phyloP scores from a whole-genome alignment of 495 filamentous ascomycete genomes.

The Neurospora tetraspora region DNA sequence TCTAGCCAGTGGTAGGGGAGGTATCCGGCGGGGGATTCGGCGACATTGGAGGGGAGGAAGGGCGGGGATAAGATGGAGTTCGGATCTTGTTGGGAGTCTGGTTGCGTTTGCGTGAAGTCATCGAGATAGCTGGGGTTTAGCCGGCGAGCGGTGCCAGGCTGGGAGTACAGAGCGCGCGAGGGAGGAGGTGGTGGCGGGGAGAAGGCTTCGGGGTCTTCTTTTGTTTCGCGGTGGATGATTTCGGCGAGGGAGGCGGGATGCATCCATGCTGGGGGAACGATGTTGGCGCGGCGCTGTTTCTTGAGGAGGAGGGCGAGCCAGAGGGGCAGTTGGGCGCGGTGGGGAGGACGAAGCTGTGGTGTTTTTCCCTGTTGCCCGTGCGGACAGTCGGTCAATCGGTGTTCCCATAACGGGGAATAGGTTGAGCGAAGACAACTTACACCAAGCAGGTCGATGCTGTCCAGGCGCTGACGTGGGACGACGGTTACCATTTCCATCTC shows the following conservation, averaged over 20 bases:
- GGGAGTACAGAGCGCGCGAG: slow-evolving; percentile 27
- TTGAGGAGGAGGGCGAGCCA: slow-evolving; percentile 98
- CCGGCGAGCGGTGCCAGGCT: slow-evolving; percentile 22
- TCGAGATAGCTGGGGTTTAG: not conserved
- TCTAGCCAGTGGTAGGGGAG: slow-evolving; percentile 95
- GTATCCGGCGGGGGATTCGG: slow-evolving; percentile 48
- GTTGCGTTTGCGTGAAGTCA: not conserved
- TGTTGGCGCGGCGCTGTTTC: slow-evolving; percentile 88
- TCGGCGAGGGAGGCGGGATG: slow-evolving; percentile 56
- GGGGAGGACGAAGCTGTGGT: slow-evolving; percentile 65
- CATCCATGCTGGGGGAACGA: slow-evolving; percentile 84
- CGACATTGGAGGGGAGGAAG: slow-evolving; percentile 51
- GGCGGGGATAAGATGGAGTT: slow-evolving; percentile 38
- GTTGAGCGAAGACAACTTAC: slow-evolving; percentile 43
- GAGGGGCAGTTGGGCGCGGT: slow-evolving; percentile 70
- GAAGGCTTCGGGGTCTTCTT: slow-evolving; percentile 53
- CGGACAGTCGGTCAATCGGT: not conserved
- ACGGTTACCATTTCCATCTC: slow-evolving; percentile 95
- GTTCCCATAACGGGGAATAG: slow-evolving; percentile 4
- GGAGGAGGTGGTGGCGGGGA: slow-evolving; percentile 61
- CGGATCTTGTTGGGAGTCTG: not conserved
- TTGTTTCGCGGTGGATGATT: slow-evolving; percentile 74
- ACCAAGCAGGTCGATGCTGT: slow-evolving; percentile 70
- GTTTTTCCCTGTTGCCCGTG: slow-evolving; percentile 55
- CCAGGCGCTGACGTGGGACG: slow-evolving; percentile 81